Percentiles rank a stretch among this genome's conserved stretches.
phyloP scores from a whole-genome alignment of 225 moss, liverwort and hornwort species.

The Sphagnum contortum region DNA sequence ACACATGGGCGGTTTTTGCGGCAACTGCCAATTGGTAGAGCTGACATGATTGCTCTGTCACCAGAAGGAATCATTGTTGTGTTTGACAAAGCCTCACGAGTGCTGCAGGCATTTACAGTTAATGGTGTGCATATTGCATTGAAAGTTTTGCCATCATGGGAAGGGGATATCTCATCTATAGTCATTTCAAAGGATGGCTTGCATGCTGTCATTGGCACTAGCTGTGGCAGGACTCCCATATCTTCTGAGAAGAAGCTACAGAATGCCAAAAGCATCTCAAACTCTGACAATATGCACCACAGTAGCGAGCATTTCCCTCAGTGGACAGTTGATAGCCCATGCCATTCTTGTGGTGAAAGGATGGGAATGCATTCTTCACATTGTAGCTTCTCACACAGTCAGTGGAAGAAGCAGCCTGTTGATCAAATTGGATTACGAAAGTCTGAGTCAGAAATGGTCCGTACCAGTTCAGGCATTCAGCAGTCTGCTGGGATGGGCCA shows the following conservation, averaged over 20 bases:
- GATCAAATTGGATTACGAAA: constrained; percentile 28
- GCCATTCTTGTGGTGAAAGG: constrained; percentile 33
- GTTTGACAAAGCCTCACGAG: constrained; percentile 63
- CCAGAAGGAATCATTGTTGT: constrained; percentile 70
- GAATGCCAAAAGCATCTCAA: constrained; percentile 31
- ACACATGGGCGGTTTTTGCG: constrained; percentile 70
- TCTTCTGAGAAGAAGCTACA: constrained; percentile 16
- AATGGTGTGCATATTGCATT: constrained; percentile 70
- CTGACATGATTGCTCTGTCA: constrained; percentile 74
- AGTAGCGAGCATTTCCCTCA: constrained; percentile 34
- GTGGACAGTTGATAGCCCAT: constrained; percentile 32
- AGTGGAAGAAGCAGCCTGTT: constrained; percentile 13
- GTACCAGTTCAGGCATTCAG: not conserved
- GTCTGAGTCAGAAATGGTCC: constrained; percentile 23
- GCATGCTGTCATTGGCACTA: constrained; percentile 70
- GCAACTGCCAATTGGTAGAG: constrained; percentile 75
- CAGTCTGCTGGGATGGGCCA: no score
- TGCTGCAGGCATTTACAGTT: constrained; percentile 74
- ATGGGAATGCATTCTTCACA: constrained; percentile 19
- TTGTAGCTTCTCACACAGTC: constrained; percentile 12
- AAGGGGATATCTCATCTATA: constrained; percentile 76
- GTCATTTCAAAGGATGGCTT: constrained; percentile 78
- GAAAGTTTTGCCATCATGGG: constrained; percentile 64
- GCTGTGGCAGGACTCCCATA: constrained; percentile 28
- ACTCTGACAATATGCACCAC: constrained; percentile 18